Evolutionary conservation across 495 filamentous ascomycete genomes (phyloP).

Genomic region (Neurospora cerealis): DNA sequence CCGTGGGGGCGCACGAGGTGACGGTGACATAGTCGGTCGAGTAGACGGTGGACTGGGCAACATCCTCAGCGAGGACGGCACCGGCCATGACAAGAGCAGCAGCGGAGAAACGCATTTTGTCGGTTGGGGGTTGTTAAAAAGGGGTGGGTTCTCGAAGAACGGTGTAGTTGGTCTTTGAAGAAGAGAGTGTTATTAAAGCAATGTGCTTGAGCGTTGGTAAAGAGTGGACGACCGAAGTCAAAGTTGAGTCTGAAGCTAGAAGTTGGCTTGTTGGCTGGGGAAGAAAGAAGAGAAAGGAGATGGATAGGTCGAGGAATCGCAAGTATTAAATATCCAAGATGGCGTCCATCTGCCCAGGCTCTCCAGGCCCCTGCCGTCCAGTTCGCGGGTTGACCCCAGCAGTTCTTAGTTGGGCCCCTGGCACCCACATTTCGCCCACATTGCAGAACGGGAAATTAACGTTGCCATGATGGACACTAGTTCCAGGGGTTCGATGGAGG

Average conservation of each 20-base stretch:
- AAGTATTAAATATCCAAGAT: slow-evolving; percentile 22
- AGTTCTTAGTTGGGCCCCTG: neutral
- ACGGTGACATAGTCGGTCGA: slow-evolving; percentile 46
- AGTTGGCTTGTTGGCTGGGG: slow-evolving; percentile 39
- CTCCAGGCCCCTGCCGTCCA: neutral
- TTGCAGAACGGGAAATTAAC: slow-evolving; percentile 22
- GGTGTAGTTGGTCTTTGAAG: slow-evolving; percentile 14
- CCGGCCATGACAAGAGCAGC: slow-evolving; percentile 41
- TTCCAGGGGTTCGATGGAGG: slow-evolving; percentile 26
- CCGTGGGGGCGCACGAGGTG: slow-evolving; percentile 41
- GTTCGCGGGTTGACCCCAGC: neutral
- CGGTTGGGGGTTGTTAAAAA: slow-evolving; percentile 26
- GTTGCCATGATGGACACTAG: slow-evolving; percentile 17
- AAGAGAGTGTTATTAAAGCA: slow-evolving; percentile 31
- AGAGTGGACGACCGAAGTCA: slow-evolving; percentile 56
- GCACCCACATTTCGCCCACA: neutral
- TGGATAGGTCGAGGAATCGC: slow-evolving; percentile 14
- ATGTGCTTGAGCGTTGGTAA: slow-evolving; percentile 32
- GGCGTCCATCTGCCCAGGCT: neutral
- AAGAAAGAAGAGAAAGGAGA: slow-evolving; percentile 28
- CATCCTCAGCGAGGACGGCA: slow-evolving; percentile 33
- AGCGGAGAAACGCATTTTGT: slow-evolving; percentile 48
- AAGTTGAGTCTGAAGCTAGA: slow-evolving; percentile 32
- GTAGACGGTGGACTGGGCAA: slow-evolving; percentile 39
- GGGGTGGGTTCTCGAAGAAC: slow-evolving; percentile 12